Base-by-base conservation (phyloP, 164 flowering plant species). In the Liriodendron chinense region DNA sequence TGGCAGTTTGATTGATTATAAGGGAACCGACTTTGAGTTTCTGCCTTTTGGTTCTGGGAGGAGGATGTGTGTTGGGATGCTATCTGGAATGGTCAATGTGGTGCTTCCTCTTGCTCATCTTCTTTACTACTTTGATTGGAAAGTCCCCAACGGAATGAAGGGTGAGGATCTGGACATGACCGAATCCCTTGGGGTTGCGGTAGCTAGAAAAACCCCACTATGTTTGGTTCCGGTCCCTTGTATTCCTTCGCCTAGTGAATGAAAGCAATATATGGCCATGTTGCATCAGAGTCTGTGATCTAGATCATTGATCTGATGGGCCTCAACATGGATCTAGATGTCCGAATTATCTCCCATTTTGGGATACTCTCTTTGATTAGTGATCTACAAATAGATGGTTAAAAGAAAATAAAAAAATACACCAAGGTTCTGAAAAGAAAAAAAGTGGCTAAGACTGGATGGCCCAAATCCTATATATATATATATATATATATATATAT, bases 61-160 rank as follows among this genome's bases (percentile, higher is more conserved):
- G 28, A 74, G 76, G 53, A 34, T 28, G 9, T 86, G 88, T 47
- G 84, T 84, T 22, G 85, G 85, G 8, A 77, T 78, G 25, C 3
- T 28, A 26, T 81, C 81, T 47, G 83, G 75, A 9, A 8, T 34
- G 10, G 65, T 34, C 24, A 68, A 4, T 47, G 21, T 69, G 6
- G 56, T 67, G 22, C 77, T 75, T 20, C 21, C 50, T 9, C 8
- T 75, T 24, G 65, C 77, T 22, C 48, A 59, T 18, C 62, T 70
- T 48, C 28, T 71, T 6, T 71, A 64, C 47, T 72, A 71, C 63
- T 75, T 75, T 22, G 53, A 75, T n/a, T 68, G 77, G 77, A 59
- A 75, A n/a, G 67, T 69, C 5, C 72, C 72, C 4, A 34, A 68
- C 6, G 72, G 72, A 21, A 34, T 68, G 50, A 34, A 34, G 68